phyloP scores from a whole-genome alignment of 176 grass and related monocot genomes.

The Avena atlantica region DNA sequence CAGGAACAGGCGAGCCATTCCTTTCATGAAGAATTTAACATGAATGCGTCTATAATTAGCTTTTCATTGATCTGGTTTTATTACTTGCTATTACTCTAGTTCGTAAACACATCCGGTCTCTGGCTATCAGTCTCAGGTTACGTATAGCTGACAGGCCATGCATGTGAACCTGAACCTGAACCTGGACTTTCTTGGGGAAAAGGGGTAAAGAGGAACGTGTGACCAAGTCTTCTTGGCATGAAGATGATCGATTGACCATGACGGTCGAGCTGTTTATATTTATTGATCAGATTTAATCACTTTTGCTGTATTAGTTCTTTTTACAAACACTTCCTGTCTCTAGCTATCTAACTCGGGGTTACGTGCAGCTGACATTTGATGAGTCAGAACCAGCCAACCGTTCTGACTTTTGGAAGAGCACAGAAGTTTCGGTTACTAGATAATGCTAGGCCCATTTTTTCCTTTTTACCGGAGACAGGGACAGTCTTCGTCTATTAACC shows the following conservation, averaged over 20 bases:
- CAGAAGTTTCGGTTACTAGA: not conserved
- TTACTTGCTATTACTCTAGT: too few relatives aligned
- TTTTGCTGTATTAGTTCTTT: not conserved
- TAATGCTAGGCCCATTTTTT: not conserved
- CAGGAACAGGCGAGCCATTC: too few relatives aligned
- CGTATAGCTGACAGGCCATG: too few relatives aligned
- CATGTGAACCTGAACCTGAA: too few relatives aligned
- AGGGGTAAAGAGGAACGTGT: not conserved
- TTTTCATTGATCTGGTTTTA: too few relatives aligned
- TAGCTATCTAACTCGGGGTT: not conserved
- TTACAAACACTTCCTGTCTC: not conserved
- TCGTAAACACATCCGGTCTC: too few relatives aligned
- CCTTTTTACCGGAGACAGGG: too few relatives aligned
- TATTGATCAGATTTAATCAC: not conserved
- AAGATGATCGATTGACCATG: not conserved
- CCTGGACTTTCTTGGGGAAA: too few relatives aligned
- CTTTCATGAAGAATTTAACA: too few relatives aligned
- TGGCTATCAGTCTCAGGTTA: too few relatives aligned
- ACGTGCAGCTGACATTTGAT: not conserved
- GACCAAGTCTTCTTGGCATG: not conserved
- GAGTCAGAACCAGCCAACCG: not conserved
- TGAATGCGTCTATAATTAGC: too few relatives aligned
- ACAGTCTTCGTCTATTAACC: not conserved
- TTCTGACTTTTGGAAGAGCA: conserved; percentile 21
- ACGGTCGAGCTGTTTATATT: not conserved